Evolutionary conservation across 2,329 filamentous ascomycete genomes (phyloP), one percentile per base, ranked within the genome.

Genomic region (Neocatenulostroma microsporum): DNA sequence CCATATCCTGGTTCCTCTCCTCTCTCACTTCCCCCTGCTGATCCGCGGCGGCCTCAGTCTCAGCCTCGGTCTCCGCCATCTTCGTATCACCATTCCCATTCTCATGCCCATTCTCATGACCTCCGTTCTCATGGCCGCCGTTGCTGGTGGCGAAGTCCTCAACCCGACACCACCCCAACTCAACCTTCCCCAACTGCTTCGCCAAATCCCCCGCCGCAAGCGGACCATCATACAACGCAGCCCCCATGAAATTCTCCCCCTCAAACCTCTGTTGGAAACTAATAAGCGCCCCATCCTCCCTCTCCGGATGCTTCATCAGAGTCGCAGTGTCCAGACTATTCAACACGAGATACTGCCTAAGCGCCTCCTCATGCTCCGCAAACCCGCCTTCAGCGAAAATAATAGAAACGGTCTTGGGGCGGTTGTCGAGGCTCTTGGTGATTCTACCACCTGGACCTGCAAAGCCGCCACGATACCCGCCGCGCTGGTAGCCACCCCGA

Each of bases 341-440:
- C 39, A 56, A 55, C 21, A 57, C 47, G 15, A 89, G 71, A 58
- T 82, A 80, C 50, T 84, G 79, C 43, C 82, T 70, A 28, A 89
- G 64, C 19, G 70, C 69, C 59, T 87, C 83, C 46, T 87, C 79
- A 51, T 75, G 76, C 20, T 72, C 72, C 11, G 76, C 53, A 80
- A 78, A 58, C 78, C 77, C 70, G 3, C 77, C 80, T 18, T 50
- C 46, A 1, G 41, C 41, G 37, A 61, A 56, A 6, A 69, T 68
- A 17, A 89, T 62, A 5, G 73, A 70, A 8, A 91, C 66, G 43
- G 72, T 78, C 55, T 74, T 82, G 0, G 84, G 80, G 29, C 84
- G 70, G 56, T 88, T 87, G 53, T 91, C 84, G 15, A 91, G 68
- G 13, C 80, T 80, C 48, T 70, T 66, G 21, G 23, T 27, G 12